Evolutionary conservation across 257 asterid species (phyloP), one percentile per base, ranked within the genome.

Genomic region (Fraxinus anomala): DNA sequence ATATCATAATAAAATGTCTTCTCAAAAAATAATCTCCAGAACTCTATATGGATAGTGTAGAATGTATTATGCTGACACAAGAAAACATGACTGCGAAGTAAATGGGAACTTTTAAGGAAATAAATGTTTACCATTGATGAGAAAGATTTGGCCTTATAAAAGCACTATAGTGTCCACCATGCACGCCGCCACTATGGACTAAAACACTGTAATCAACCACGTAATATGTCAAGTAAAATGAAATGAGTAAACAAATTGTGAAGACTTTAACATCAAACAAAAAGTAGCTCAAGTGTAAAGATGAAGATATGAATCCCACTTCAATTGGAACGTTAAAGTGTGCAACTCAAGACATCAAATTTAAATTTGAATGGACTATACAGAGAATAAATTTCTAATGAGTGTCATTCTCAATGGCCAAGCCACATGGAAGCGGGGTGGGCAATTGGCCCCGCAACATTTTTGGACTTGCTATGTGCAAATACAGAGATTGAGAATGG

Each of bases 101-200:
- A 63, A 63, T 63, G n/a, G 17, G 31, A 11, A 63, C 69, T 11
- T 0, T 63, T 68, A 47, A 65, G 73, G 75, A 75, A 76, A 71
- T 37, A 76, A 76, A 23, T 76, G 44, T 87, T 65, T 81, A 87
- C 90, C 90, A 87, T 80, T 83, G 84, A 76, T 79, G 82, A 76
- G 86, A 80, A 76, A 87, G 87, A 81, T 85, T 83, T 69, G 88
- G 87, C 80, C 86, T 70, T 74, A 85, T 81, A 77, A 87, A 83
- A 73, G 85, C 90, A 79, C 83, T 83, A 81, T 87, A 87, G 81
- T 85, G 88, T 39, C 90, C 90, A 26, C 89, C 86, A 5, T 87
- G 87, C 85, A 87, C 89, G 51, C 88, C 90, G 44, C 90, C 90
- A 42, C 90, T 87, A 76, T 87, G 90, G 83, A 87, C 90, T 85